Evolutionary conservation across 2,329 filamentous ascomycete genomes (phyloP), one percentile per base, ranked within the genome.

Genomic region (Paracorniculantispora psalliotae): DNA sequence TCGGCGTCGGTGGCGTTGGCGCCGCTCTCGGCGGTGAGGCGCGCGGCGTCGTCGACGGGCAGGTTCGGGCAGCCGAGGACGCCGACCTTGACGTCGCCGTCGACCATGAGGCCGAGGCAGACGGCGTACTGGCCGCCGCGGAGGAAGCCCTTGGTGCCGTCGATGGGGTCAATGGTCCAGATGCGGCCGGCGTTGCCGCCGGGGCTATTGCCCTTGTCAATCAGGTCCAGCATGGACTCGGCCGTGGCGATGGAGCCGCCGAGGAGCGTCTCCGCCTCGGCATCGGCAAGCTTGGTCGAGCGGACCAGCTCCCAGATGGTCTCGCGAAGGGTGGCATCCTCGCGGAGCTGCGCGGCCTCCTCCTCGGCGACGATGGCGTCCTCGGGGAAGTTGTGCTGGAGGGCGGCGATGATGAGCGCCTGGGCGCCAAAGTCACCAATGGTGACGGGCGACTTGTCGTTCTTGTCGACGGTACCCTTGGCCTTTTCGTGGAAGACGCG

Each of bases 381-480:
- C 37, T 85, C 71, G 19, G 94, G 94, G 79, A 99, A 99, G 75
- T 89, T 91, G 75, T 90, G 85, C 75, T 88, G 87, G 66, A 99
- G 87, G 28, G 93, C 93, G 59, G 87, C 83, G 70, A 97, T 96
- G 75, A 99, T 96, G 65, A 99, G 85, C 33, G 94, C 92, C 79
- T 99, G 94, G 39, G 94, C 96, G 69, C 94, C 94, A 73, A 96
- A 97, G 78, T 99, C 94, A 72, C 93, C 94, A 67, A 97, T 94
- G 19, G 94, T 99, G 68, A 99, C 94, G 64, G 94, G 94, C 10
- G 92, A 96, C 72, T 91, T 91, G 81, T 99, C 94, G 74, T 91
- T 88, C 67, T 99, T 99, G 68, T 75, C 72, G 54, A 96, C 82
- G 48, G 94, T 97, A 67, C 93, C 93, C 78, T 97, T 97, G 67